Percentiles rank a stretch among this genome's conserved stretches.
phyloP scores from a whole-genome alignment of 371 early-diverging fungal genomes.

The Mortierella sp. region DNA sequence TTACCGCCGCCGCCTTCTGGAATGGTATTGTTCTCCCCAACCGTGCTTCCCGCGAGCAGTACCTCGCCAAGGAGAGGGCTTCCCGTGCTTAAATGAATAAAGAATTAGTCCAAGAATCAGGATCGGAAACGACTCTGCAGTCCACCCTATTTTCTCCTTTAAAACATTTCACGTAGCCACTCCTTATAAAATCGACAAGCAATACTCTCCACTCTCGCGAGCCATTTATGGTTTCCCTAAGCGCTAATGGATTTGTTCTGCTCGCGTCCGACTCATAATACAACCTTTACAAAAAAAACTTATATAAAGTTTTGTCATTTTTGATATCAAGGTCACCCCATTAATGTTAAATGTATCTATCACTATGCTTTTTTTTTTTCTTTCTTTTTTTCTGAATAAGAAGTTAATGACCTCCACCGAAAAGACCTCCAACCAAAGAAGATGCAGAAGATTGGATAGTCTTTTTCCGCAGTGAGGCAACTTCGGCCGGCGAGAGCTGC shows the following conservation, averaged over 20 bases:
- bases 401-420: conserved; percentile 31
- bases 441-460: conserved; percentile 28
- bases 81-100: conserved; percentile 25
- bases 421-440: conserved; percentile 43
- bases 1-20: conserved; percentile 39
- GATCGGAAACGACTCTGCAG: not conserved
- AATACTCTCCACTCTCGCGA: conserved; percentile 1
- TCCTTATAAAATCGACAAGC: not conserved
- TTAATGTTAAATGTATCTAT: not conserved
- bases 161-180: not conserved
- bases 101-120: not conserved
- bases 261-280: conserved; percentile 8
- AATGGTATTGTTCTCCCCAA: conserved; percentile 15
- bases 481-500: conserved; percentile 54
- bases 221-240: conserved; percentile 8
- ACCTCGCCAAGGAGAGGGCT: conserved; percentile 29
- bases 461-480: conserved; percentile 45
- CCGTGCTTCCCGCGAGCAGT: conserved; percentile 26
- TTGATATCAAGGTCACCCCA: not conserved
- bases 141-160: not conserved
- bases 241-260: conserved; percentile 1
- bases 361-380: not conserved
- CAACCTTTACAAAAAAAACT: conserved; percentile 4
- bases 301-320: not conserved
- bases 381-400: not conserved